These are phyloP conservation scores for Astraeus odoratus DNA, from an alignment of 768 basidiomycete genomes.

Conservation along the genomic window DNA sequence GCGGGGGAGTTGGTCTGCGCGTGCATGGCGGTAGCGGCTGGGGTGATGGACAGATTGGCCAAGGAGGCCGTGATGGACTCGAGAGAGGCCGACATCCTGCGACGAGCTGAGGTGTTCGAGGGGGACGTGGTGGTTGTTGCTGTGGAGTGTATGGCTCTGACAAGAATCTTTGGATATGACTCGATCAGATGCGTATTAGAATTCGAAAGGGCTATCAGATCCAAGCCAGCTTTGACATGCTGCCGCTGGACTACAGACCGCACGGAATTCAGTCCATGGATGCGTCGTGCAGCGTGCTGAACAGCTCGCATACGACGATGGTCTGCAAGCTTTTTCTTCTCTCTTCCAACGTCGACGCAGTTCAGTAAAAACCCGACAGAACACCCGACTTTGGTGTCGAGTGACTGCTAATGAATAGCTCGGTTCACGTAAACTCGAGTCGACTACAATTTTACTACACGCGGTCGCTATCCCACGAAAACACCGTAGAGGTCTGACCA, in stretches of 20 bases:
- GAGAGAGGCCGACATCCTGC: slow-evolving; percentile 12
- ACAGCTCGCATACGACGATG: slow-evolving; percentile 20
- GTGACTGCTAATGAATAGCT: no score
- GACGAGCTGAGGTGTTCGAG: slow-evolving; percentile 10
- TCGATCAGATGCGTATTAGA: slow-evolving; percentile 18
- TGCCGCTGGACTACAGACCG: slow-evolving; percentile 7
- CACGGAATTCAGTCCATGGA: slow-evolving; percentile 10
- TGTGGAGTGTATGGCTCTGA: slow-evolving; percentile 12
- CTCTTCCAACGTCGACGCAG: slow-evolving; percentile 6
- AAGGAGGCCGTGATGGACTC: slow-evolving; percentile 36
- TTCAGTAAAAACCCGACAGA: slow-evolving; percentile 4
- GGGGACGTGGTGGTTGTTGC: slow-evolving; percentile 1
- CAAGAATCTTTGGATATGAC: slow-evolving; percentile 19
- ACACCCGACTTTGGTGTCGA: slow-evolving; percentile 1
- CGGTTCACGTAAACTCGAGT: slow-evolving; percentile 6
- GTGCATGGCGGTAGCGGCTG: slow-evolving; percentile 50
- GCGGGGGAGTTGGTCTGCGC: slow-evolving; percentile 59
- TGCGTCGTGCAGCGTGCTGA: slow-evolving; percentile 20
- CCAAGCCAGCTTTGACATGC: slow-evolving; percentile 6
- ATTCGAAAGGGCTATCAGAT: slow-evolving; percentile 16
- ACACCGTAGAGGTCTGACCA: no score
- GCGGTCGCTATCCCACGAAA: no score
- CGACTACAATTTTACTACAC: no score
- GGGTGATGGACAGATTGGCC: slow-evolving; percentile 47
- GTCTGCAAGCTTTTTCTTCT: no score